Conservation (phyloP, 169 alveolate genomes). For the Eimeria acervulina region DNA sequence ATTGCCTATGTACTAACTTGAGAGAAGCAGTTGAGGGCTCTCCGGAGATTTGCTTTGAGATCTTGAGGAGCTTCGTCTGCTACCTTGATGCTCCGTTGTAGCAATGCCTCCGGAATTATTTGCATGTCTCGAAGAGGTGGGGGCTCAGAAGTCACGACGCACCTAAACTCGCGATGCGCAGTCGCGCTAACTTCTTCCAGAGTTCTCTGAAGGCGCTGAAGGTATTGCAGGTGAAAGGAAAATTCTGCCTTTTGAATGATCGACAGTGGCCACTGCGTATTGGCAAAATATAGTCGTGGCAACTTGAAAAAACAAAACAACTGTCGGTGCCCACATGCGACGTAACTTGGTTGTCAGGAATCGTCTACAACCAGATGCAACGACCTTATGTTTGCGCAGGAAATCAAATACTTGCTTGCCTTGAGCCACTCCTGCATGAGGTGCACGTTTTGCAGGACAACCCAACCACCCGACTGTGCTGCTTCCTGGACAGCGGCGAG, state of each 20-base stretch:
- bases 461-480: conserved; percentile 96
- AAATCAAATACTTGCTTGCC: conserved; percentile 37
- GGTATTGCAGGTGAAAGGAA: background rate
- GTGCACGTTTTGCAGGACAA: conserved; percentile 97
- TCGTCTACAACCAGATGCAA: background rate
- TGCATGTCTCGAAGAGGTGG: conserved; percentile 95
- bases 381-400: background rate
- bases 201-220: conserved; percentile 80
- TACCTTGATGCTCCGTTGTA: conserved; percentile 95
- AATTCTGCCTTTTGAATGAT: background rate
- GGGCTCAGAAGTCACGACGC: conserved; percentile 97
- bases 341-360: background rate
- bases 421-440: conserved; percentile 97
- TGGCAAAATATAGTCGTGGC: background rate
- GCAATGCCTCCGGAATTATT: conserved; percentile 95
- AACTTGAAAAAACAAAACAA: background rate
- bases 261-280: background rate
- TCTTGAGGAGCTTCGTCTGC: conserved; percentile 98
- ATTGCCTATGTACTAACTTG: conserved; percentile 85
- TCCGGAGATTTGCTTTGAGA: conserved; percentile 95
- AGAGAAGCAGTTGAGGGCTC: conserved; percentile 94
- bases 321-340: background rate
- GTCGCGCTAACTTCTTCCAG: conserved; percentile 69
- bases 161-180: conserved; percentile 94
- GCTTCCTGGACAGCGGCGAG: conserved; percentile 95